A percentile compares a stretch with the other conserved stretches of the same genome.
Conservation (phyloP, 345 rosid genomes). For the Pistacia atlantica region DNA sequence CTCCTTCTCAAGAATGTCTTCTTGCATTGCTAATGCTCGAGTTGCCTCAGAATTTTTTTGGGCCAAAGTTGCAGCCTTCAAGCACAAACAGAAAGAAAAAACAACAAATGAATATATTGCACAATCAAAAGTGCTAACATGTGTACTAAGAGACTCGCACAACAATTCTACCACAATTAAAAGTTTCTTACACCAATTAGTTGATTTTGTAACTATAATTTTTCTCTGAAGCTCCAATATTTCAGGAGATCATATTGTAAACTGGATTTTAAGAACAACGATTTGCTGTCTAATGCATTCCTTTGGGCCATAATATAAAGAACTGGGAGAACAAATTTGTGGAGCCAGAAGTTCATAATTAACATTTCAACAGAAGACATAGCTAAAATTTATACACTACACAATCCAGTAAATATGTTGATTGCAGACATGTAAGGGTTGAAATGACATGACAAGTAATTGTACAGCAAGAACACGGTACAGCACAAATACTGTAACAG, state of each 20-base stretch:
- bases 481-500: too few relatives aligned
- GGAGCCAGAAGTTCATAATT: not conserved
- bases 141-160: not conserved
- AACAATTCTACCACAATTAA: not conserved
- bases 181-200: slow-evolving; percentile 4
- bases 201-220: not conserved
- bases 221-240: not conserved
- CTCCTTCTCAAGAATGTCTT: slow-evolving; percentile 86
- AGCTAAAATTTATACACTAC: too few relatives aligned
- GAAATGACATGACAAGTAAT: too few relatives aligned
- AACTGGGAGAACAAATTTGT: not conserved
- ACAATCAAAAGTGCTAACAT: slow-evolving; percentile 2
- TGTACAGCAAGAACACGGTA: too few relatives aligned
- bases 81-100: slow-evolving; percentile 11
- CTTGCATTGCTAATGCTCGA: slow-evolving; percentile 76
- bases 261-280: not conserved
- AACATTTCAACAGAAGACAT: not conserved
- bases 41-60: slow-evolving; percentile 94
- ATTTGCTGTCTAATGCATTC: not conserved
- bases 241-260: not conserved
- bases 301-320: slow-evolving; percentile 2
- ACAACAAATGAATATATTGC: not conserved
- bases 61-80: slow-evolving; percentile 92
- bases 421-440: too few relatives aligned
- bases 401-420: not conserved